Evolutionary conservation across 2,329 filamentous ascomycete genomes (phyloP).

Genomic region (Tolypocladium inflatum): DNA sequence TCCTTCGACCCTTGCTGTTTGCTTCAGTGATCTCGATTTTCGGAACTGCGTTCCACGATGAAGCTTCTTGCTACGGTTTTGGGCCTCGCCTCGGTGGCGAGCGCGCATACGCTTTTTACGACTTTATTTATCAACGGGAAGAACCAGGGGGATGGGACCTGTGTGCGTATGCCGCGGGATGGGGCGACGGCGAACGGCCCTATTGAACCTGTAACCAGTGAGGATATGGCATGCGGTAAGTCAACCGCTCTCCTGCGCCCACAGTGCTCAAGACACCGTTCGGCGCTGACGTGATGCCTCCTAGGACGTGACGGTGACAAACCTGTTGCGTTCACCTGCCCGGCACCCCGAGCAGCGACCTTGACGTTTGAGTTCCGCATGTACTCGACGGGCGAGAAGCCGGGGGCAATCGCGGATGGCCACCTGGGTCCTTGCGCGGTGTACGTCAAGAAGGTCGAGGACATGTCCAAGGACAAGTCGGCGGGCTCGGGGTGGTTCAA

Average conservation of each 20-base stretch:
- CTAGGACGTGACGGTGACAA: constrained; percentile 33
- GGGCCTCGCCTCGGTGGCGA: constrained; percentile 26
- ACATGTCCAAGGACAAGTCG: constrained; percentile 41
- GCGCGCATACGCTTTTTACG: constrained; percentile 54
- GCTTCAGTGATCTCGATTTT: neutral
- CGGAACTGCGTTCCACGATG: constrained; percentile 22
- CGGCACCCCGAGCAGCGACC: constrained; percentile 39
- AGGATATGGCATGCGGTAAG: constrained; percentile 64
- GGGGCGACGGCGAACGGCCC: constrained; percentile 44
- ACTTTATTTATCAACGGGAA: constrained; percentile 52
- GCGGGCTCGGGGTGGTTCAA: constrained; percentile 68
- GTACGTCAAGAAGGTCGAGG: constrained; percentile 61
- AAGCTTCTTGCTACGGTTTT: constrained; percentile 20
- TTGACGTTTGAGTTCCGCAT: constrained; percentile 59
- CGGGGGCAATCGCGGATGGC: constrained; percentile 47
- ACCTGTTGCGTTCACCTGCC: constrained; percentile 38
- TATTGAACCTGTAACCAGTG: constrained; percentile 44
- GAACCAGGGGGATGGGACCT: constrained; percentile 61
- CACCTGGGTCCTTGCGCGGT: constrained; percentile 64
- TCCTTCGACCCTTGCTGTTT: neutral
- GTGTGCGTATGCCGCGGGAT: constrained; percentile 56
- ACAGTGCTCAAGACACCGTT: neutral
- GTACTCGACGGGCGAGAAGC: constrained; percentile 44
- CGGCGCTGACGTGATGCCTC: neutral
- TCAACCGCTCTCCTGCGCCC: constrained; percentile 1